Evolutionary conservation across 2,329 filamentous ascomycete genomes (phyloP).

Genomic region (Polychaeton citri): DNA sequence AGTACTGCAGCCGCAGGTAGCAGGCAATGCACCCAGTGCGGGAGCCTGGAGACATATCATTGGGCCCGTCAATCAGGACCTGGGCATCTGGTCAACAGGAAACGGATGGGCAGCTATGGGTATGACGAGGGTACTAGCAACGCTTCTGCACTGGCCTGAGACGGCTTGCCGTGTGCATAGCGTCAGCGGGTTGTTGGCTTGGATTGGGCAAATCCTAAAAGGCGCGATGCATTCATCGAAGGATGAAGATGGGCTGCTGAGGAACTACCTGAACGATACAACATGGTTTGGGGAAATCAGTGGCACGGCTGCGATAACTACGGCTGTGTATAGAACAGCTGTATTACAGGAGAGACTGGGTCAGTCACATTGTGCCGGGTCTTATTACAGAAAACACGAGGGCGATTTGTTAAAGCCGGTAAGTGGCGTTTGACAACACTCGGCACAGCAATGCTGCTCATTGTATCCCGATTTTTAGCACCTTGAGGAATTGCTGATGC

Average conservation of each 20-base stretch:
- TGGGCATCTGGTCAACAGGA: conserved; percentile 33
- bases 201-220: conserved; percentile 26
- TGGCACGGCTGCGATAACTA: conserved; percentile 33
- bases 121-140: conserved; percentile 34
- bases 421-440: too few relatives aligned
- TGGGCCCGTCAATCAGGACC: conserved; percentile 23
- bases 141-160: conserved; percentile 23
- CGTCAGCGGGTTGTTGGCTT: conserved; percentile 16
- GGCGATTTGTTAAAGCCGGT: too few relatives aligned
- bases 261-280: conserved; percentile 34
- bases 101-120: conserved; percentile 38
- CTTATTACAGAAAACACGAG: too few relatives aligned
- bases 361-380: too few relatives aligned
- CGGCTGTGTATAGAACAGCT: conserved; percentile 34
- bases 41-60: conserved; percentile 36
- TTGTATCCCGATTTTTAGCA: too few relatives aligned
- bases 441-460: too few relatives aligned
- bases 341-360: too few relatives aligned
- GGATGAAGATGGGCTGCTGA: conserved; percentile 26
- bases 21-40: conserved; percentile 10
- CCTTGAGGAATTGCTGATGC: too few relatives aligned
- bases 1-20: conserved; percentile 24
- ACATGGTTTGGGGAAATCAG: conserved; percentile 36
- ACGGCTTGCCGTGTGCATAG: conserved; percentile 9
- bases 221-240: conserved; percentile 21